These are phyloP conservation scores for Herpetomonas samuelpessoai DNA, from an alignment of 208 protist genomes.

Conservation along the genomic window DNA sequence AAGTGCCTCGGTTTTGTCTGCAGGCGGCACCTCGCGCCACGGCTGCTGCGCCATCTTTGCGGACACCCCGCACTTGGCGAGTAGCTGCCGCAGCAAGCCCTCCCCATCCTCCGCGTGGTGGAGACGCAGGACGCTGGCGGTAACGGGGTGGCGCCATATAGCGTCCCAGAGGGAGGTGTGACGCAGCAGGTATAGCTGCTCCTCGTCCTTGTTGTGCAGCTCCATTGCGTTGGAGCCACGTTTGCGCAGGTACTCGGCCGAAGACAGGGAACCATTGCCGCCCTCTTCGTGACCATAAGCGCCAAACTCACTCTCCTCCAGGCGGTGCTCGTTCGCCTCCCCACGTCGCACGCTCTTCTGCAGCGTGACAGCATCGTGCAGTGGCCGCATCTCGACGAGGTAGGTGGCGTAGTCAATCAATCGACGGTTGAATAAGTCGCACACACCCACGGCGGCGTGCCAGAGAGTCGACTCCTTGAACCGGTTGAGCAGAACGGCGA, in stretches of 20 bases:
- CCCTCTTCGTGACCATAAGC: conserved; percentile 8
- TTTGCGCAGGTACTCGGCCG: not conserved
- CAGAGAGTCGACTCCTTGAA: conserved; percentile 67
- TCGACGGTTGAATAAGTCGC: conserved; percentile 69
- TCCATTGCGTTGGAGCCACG: conserved; percentile 34
- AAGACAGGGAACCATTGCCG: not conserved
- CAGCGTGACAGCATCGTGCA: conserved; percentile 79
- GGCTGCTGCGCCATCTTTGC: conserved; percentile 61
- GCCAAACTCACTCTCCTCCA: conserved; percentile 18
- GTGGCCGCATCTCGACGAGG: conserved; percentile 69
- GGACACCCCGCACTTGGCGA: conserved; percentile 82
- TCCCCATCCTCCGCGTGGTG: conserved; percentile 82
- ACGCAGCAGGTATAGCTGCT: conserved; percentile 74
- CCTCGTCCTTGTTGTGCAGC: conserved; percentile 72
- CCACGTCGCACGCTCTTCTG: conserved; percentile 51
- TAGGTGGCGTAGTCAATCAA: conserved; percentile 84
- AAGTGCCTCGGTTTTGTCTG: conserved; percentile 45
- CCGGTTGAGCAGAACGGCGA: conserved; percentile 65
- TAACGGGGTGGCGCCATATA: conserved; percentile 76
- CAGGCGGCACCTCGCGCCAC: conserved; percentile 70
- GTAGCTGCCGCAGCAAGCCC: conserved; percentile 67
- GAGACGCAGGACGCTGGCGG: conserved; percentile 65
- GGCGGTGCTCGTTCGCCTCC: conserved; percentile 32
- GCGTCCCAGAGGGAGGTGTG: conserved; percentile 81
- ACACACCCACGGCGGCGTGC: conserved; percentile 82